phyloP scores from a whole-genome alignment of 257 asterid genomes.

The Nemophila menziesii region DNA sequence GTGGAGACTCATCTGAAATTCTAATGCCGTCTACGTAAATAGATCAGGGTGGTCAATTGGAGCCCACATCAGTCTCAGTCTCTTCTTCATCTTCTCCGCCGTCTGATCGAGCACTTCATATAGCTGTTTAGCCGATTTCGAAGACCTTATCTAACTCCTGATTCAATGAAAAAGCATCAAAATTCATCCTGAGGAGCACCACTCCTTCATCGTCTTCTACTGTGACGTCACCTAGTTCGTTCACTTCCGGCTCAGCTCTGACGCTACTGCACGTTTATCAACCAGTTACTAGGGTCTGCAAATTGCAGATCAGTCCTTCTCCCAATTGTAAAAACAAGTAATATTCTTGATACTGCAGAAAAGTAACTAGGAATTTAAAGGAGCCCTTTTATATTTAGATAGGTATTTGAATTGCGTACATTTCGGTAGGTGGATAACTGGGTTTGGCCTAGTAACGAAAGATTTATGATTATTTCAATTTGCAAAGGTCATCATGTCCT shows the following conservation, averaged over 20 bases:
- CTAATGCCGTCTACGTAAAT: background rate
- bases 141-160: slow-evolving; percentile 21
- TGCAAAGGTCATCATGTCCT: too few relatives aligned
- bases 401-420: too few relatives aligned
- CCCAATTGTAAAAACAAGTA: too few relatives aligned
- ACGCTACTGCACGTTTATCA: background rate
- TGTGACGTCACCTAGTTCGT: too few relatives aligned
- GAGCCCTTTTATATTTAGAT: too few relatives aligned
- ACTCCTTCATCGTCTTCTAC: slow-evolving; percentile 23
- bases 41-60: background rate
- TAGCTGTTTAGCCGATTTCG: slow-evolving; percentile 4
- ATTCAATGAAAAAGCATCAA: slow-evolving; percentile 79
- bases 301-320: too few relatives aligned
- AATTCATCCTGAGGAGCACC: slow-evolving; percentile 45
- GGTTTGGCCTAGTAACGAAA: too few relatives aligned
- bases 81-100: background rate
- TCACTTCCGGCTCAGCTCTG: slow-evolving; percentile 8
- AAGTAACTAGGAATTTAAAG: too few relatives aligned
- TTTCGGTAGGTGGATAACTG: too few relatives aligned
- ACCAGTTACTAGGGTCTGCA: background rate
- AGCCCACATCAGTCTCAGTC: background rate
- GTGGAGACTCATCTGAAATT: background rate
- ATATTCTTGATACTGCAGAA: too few relatives aligned
- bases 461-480: too few relatives aligned
- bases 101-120: background rate